Conservation (phyloP, 2,329 filamentous ascomycete genomes). For the Penicillium freii region DNA sequence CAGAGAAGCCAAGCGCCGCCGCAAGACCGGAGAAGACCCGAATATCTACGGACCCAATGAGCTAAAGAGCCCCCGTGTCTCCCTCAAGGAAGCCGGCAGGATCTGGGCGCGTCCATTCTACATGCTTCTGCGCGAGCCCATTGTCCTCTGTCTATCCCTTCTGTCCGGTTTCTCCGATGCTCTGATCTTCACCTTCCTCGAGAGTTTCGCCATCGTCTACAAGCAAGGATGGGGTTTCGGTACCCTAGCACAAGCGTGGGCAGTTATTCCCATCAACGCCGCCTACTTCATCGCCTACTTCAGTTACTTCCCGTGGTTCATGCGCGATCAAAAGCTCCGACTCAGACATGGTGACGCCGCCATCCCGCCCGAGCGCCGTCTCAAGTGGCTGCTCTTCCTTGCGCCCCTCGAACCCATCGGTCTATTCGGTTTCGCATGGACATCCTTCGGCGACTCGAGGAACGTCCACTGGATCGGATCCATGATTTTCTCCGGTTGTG, state of each 20-base stretch:
- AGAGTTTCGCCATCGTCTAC: slow-evolving; percentile 57
- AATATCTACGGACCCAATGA: slow-evolving; percentile 66
- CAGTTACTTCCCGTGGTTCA: slow-evolving; percentile 53
- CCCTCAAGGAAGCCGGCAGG: slow-evolving; percentile 28
- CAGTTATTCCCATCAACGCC: slow-evolving; percentile 65
- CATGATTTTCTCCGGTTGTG: slow-evolving; percentile 62
- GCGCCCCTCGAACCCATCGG: slow-evolving; percentile 63
- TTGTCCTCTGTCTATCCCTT: slow-evolving; percentile 66
- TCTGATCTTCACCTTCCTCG: slow-evolving; percentile 63
- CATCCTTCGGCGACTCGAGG: slow-evolving; percentile 60
- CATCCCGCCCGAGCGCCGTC: slow-evolving; percentile 61
- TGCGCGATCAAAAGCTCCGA: slow-evolving; percentile 38
- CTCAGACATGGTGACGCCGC: slow-evolving; percentile 48
- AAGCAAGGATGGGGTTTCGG: slow-evolving; percentile 59
- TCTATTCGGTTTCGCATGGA: slow-evolving; percentile 67
- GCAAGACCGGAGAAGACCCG: slow-evolving; percentile 50
- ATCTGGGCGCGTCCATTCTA: slow-evolving; percentile 65
- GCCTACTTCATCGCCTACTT: slow-evolving; percentile 65
- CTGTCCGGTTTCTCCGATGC: slow-evolving; percentile 70
- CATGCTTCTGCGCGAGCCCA: slow-evolving; percentile 71
- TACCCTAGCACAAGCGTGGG: slow-evolving; percentile 56
- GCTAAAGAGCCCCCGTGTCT: slow-evolving; percentile 48
- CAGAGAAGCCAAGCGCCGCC: slow-evolving; percentile 54
- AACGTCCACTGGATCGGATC: slow-evolving; percentile 65
- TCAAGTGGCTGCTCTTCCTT: slow-evolving; percentile 64